Conservation (phyloP, 2,329 filamentous ascomycete species). For the Colletotrichum sp. region DNA sequence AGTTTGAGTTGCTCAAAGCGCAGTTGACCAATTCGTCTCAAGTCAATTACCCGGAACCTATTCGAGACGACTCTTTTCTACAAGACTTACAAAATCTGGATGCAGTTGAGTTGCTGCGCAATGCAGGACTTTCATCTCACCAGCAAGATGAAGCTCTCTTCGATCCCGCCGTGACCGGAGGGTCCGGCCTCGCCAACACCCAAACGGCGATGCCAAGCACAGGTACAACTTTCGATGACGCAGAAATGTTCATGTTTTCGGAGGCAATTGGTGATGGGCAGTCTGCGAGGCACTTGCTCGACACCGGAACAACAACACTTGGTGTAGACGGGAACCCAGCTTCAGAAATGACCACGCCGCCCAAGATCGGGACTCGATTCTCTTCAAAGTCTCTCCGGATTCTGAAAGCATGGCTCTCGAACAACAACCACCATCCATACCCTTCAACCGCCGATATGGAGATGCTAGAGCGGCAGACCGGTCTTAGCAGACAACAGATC, state of each 20-base stretch:
- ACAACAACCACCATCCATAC: constrained; percentile 5
- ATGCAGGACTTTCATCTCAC: background rate
- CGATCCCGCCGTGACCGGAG: background rate
- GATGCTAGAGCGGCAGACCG: constrained; percentile 3
- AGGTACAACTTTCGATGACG: background rate
- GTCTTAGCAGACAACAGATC: constrained; percentile 16
- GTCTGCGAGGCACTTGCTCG: background rate
- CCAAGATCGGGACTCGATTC: constrained; percentile 28
- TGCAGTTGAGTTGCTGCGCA: background rate
- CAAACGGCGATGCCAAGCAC: background rate
- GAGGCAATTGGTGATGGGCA: background rate
- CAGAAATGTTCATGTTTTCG: background rate
- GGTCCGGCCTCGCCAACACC: background rate
- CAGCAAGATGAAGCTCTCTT: background rate
- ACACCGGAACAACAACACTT: no score
- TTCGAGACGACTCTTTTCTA: background rate
- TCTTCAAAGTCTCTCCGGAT: constrained; percentile 23
- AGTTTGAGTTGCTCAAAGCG: background rate
- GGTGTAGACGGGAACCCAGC: background rate
- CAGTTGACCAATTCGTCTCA: background rate
- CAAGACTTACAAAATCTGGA: background rate
- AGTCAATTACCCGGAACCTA: background rate
- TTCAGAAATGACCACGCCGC: background rate
- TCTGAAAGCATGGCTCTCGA: constrained; percentile 24
- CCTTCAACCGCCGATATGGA: constrained; percentile 10